Conservation (phyloP, 108 stramenopile genomes). For the Parmales sp. region DNA sequence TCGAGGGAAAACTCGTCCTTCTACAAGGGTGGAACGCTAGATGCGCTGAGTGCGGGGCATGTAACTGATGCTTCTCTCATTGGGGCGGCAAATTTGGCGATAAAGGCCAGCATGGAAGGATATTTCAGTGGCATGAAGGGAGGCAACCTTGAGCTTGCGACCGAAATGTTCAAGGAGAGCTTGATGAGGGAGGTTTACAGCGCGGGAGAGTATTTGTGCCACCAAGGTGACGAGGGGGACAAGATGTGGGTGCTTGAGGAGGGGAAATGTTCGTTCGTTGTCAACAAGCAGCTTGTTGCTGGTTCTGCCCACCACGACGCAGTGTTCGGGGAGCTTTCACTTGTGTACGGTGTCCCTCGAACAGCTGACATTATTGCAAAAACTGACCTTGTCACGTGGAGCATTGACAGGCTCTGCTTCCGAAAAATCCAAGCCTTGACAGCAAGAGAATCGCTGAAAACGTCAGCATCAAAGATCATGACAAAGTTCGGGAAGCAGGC, state of each 20-base stretch:
- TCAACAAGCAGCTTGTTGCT: conserved; percentile 26
- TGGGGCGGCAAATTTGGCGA: conserved; percentile 22
- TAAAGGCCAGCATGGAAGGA: conserved; percentile 30
- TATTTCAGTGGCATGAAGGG: conserved; percentile 25
- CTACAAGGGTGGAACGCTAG: conserved; percentile 17
- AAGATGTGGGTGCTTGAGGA: conserved; percentile 36
- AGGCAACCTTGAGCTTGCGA: conserved; percentile 6
- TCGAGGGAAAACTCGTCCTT: too few species aligned
- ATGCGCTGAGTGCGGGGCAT: conserved; percentile 29
- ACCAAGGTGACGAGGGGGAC: conserved; percentile 30
- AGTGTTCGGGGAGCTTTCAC: conserved; percentile 40
- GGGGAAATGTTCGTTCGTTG: conserved; percentile 26
- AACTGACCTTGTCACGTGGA: conserved; percentile 33
- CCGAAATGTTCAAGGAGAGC: conserved; percentile 30
- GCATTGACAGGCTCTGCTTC: conserved; percentile 32
- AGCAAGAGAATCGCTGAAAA: conserved; percentile 30
- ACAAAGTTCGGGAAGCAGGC: conserved; percentile 17
- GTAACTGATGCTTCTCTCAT: conserved; percentile 22
- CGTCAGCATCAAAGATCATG: conserved; percentile 6
- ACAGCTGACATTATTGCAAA: conserved; percentile 24
- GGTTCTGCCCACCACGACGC: conserved; percentile 27
- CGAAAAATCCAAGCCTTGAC: conserved; percentile 27
- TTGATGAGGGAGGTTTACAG: conserved; percentile 25
- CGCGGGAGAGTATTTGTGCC: conserved; percentile 24
- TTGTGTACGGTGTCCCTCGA: conserved; percentile 35